phyloP scores from a whole-genome alignment of 352 stramenopile genomes.

The Blastocystis sp. region DNA sequence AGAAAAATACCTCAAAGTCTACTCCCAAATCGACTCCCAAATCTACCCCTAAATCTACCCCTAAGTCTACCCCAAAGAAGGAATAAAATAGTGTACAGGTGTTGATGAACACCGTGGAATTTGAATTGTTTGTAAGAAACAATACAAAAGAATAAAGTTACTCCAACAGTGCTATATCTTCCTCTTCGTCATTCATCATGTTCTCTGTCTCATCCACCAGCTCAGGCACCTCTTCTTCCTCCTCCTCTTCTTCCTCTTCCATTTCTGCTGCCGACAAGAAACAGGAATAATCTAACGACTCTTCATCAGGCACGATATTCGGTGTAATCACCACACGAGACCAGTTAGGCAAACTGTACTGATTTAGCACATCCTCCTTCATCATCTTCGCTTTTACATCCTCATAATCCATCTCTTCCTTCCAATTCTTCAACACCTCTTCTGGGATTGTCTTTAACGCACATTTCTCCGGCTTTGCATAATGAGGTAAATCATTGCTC shows the following conservation, averaged over 20 bases:
- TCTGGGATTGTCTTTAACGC: not conserved
- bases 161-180: slow-evolving; percentile 3
- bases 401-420: slow-evolving; percentile 10
- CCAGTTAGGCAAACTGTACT: not conserved
- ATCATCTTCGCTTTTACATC: not conserved
- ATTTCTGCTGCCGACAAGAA: not conserved
- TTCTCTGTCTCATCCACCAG: not conserved
- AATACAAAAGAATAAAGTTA: not conserved
- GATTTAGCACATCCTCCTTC: not conserved
- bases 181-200: not conserved
- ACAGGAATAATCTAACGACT: slow-evolving; percentile 25
- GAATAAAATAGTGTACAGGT: slow-evolving; percentile 1
- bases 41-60: not conserved
- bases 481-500: not conserved
- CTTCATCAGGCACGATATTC: slow-evolving; percentile 8
- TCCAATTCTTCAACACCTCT: slow-evolving; percentile 5
- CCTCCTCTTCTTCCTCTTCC: not conserved
- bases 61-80: slow-evolving; percentile 20
- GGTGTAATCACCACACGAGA: not conserved
- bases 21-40: not conserved
- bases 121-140: slow-evolving; percentile 21
- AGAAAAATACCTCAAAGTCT: not conserved
- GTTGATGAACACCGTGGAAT: slow-evolving; percentile 21
- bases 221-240: not conserved
- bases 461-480: not conserved